Conservation (phyloP, 2,329 filamentous ascomycete genomes). For the Chaetomium olivaceum region DNA sequence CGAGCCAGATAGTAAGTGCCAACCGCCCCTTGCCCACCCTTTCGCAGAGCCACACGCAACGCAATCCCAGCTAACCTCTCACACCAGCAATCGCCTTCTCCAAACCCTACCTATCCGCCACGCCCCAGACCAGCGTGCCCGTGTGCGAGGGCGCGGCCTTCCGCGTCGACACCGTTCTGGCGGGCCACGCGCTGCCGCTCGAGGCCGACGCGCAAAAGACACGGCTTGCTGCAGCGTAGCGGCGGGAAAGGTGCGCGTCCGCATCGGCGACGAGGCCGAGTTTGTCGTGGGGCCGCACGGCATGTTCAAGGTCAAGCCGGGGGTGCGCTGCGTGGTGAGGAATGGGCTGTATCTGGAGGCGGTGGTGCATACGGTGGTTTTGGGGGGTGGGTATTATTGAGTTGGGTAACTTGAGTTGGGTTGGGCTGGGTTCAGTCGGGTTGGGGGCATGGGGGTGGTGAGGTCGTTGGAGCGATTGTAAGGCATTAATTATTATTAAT, state of each 20-base stretch:
- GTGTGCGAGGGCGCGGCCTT: slow-evolving; percentile 35
- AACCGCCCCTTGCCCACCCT: not conserved
- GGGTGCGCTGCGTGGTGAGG: slow-evolving; percentile 27
- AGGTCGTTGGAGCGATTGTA: not conserved
- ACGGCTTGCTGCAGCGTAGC: slow-evolving; percentile 37
- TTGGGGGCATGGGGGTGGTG: not conserved
- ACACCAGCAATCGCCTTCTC: slow-evolving; percentile 38
- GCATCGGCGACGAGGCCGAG: slow-evolving; percentile 30
- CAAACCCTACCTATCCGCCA: slow-evolving; percentile 37
- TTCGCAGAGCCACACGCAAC: not conserved
- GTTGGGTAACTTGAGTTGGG: not conserved
- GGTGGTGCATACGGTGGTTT: slow-evolving; percentile 32
- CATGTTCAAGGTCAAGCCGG: slow-evolving; percentile 34
- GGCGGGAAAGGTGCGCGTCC: slow-evolving; percentile 37
- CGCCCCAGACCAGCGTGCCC: slow-evolving; percentile 27
- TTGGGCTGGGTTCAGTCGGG: not conserved
- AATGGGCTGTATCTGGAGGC: slow-evolving; percentile 35
- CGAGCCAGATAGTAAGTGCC: slow-evolving; percentile 29
- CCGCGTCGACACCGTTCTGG: slow-evolving; percentile 35
- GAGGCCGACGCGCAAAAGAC: slow-evolving; percentile 26
- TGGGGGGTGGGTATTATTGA: slow-evolving; percentile 16
- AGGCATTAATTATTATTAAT: not conserved
- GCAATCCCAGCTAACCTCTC: not conserved
- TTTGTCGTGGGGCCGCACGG: slow-evolving; percentile 36
- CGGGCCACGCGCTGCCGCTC: slow-evolving; percentile 31